Evolutionary conservation across 1,284 basidiomycete species (phyloP), one percentile per base, ranked within the genome.

Genomic region (Ceratobasidium sp.): DNA sequence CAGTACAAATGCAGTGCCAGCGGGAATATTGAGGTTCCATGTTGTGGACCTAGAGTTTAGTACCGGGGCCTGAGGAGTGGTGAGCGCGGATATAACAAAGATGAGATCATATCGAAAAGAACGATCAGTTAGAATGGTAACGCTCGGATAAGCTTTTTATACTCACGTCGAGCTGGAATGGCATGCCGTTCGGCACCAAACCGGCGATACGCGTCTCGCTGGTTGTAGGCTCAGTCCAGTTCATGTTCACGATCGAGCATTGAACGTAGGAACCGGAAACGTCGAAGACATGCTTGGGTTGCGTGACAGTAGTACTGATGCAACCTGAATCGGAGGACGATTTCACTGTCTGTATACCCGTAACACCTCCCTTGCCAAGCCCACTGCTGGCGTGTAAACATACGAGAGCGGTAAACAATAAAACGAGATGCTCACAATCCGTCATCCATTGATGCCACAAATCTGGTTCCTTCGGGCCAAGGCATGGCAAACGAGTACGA

Each of bases 151-250:
- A 25, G 17, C 22, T 52, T 50, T 31, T 50, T 20, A 52, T 64
- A 27, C 60, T n/a, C 42, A 65, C 60, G 25, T 65, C 34, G 6
- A 65, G 32, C 31, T 40, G 60, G 27, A 65, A 65, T 42, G 60
- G 4, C 15, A 65, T 15, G n/a, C 60, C 60, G 13, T 53, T 65
- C n/a, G 60, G 60, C 5, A 65, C 60, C n/a, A 65, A 35, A 17
- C 60, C 60, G 32, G 47, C 35, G 15, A 65, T 53, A 15, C 20
- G 34, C n/a, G 60, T 52, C 10, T 47, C 12, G 0, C 47, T 52
- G 8, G 60, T 65, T 38, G 60, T 49, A 31, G 60, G 60, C 47
- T 53, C 34, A 1, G 60, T 65, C 60, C 60, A 65, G 29, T 65
- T 65, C 60, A 65, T 65, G 20, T 20, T 52, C 10, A 65, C 20